These are phyloP conservation scores for Arabis alpina DNA, from an alignment of 345 rosid species.

Conservation along the genomic window DNA sequence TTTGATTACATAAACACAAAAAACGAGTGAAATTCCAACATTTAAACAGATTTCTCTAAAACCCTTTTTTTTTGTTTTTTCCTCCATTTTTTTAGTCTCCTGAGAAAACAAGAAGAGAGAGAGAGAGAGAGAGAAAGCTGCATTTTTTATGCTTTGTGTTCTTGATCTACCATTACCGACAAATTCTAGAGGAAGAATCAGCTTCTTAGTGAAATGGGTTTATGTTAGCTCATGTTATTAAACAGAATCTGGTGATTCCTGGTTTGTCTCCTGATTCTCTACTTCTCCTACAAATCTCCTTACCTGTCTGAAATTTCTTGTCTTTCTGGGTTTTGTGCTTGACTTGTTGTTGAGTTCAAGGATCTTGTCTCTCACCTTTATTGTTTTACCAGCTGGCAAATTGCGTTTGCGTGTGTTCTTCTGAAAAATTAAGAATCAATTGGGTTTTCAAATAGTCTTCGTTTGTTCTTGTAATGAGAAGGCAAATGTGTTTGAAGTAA, in stretches of 20 bases:
- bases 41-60: conserved; percentile 41
- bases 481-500: conserved; percentile 31
- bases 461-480: conserved; percentile 7
- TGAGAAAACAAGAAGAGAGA: conserved; percentile 36
- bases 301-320: conserved; percentile 26
- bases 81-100: conserved; percentile 24
- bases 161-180: conserved; percentile 56
- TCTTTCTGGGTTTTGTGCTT: conserved; percentile 36
- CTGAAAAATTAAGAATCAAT: conserved; percentile 24
- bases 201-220: conserved; percentile 42
- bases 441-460: conserved; percentile 14
- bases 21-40: conserved; percentile 27
- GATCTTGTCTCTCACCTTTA: conserved; percentile 33
- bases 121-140: conserved; percentile 32
- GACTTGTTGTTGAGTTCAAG: conserved; percentile 33
- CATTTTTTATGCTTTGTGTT: conserved; percentile 33
- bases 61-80: conserved; percentile 39
- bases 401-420: conserved; percentile 43
- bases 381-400: conserved; percentile 32
- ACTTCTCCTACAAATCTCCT: conserved; percentile 39
- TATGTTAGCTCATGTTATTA: conserved; percentile 25
- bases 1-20: conserved; percentile 11
- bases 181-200: conserved; percentile 28
- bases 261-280: conserved; percentile 43
- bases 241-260: conserved; percentile 38